These are phyloP conservation scores for Mentha longifolia DNA, from an alignment of 257 asterid genomes.

Conservation along the genomic window DNA sequence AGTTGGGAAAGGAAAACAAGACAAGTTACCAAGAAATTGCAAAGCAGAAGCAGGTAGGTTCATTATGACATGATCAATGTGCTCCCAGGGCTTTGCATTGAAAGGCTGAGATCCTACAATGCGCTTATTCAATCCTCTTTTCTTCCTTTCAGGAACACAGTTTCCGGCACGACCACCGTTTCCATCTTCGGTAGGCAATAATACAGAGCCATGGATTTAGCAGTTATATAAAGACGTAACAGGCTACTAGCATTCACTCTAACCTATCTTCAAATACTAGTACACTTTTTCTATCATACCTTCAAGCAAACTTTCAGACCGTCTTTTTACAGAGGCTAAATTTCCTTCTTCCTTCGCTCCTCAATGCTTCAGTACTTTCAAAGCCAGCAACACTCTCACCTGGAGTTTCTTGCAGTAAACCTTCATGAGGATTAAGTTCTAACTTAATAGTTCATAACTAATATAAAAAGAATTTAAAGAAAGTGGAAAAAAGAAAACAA, in stretches of 20 bases:
- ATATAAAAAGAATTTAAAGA: not conserved
- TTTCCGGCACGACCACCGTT: constrained; percentile 33
- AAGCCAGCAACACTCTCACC: constrained; percentile 33
- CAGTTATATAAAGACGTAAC: constrained; percentile 11
- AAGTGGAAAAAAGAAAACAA: not conserved
- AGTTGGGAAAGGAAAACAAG: constrained; percentile 7
- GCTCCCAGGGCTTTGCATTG: constrained; percentile 82
- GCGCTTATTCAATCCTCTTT: constrained; percentile 57
- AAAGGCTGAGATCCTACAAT: constrained; percentile 49
- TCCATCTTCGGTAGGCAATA: constrained; percentile 53
- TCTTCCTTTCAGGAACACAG: constrained; percentile 51
- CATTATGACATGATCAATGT: constrained; percentile 89
- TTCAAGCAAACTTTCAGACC: constrained; percentile 51
- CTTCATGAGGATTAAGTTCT: constrained; percentile 45
- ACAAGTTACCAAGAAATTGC: constrained; percentile 75
- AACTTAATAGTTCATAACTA: constrained; percentile 29
- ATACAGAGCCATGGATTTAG: constrained; percentile 30
- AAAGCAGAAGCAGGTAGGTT: constrained; percentile 94
- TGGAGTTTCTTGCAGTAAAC: constrained; percentile 44
- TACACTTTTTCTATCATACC: constrained; percentile 41
- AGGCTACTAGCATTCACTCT: constrained; percentile 14
- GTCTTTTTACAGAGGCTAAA: constrained; percentile 55
- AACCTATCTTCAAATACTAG: constrained; percentile 19
- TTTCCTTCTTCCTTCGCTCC: constrained; percentile 42
- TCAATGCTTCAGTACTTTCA: constrained; percentile 36